Conservation (phyloP, 805 yeast genomes). For the Ogataea methanolica region DNA sequence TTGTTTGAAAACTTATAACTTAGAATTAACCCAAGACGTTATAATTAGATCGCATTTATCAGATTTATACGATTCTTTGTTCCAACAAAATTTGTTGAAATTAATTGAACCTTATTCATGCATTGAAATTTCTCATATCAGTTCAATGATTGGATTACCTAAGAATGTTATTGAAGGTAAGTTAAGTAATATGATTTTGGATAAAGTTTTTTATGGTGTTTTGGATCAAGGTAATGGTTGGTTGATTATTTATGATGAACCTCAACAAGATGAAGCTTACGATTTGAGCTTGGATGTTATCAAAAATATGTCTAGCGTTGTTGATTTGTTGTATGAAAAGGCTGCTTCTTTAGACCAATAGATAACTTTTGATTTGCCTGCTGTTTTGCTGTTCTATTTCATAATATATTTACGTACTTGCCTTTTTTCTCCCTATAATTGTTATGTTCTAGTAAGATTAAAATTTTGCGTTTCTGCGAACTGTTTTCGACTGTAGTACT, state of each 20-base stretch:
- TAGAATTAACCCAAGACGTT: conserved; percentile 78
- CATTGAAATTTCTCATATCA: conserved; percentile 88
- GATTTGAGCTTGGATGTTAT: conserved; percentile 83
- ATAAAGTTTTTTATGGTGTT: conserved; percentile 92
- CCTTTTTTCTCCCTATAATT: too few species aligned
- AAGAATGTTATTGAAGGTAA: conserved; percentile 89
- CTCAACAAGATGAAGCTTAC: conserved; percentile 82
- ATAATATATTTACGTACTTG: too few species aligned
- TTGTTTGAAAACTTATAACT: conserved; percentile 65
- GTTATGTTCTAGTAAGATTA: too few species aligned
- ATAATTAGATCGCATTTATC: conserved; percentile 89
- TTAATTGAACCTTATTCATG: conserved; percentile 95
- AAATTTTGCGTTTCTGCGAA: too few species aligned
- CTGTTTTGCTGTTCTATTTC: background rate
- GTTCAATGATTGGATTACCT: conserved; percentile 84
- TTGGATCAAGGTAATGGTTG: conserved; percentile 98
- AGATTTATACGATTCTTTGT: conserved; percentile 85
- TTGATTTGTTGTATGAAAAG: conserved; percentile 88
- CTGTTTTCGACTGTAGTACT: too few species aligned
- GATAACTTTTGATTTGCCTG: background rate
- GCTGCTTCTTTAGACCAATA: conserved; percentile 73
- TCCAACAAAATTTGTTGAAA: conserved; percentile 89
- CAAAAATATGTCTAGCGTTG: conserved; percentile 80
- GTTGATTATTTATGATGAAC: conserved; percentile 87
- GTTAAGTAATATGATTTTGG: conserved; percentile 93